Evolutionary conservation across 768 basidiomycete species (phyloP).

Genomic region (Tylopilus sp.): DNA sequence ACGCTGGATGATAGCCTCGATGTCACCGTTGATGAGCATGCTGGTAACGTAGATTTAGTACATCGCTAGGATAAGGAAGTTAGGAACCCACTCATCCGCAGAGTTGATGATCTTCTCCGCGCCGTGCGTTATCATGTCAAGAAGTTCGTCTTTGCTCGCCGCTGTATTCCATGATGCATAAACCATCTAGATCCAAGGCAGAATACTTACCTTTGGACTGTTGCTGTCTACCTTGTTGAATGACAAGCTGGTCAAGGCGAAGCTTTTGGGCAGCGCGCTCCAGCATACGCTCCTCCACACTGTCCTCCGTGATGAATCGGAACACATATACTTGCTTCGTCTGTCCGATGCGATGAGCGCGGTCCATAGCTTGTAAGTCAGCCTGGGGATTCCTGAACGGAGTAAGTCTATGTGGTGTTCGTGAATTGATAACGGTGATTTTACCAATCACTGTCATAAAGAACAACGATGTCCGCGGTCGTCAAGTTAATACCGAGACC

Average conservation of each 20-base stretch:
- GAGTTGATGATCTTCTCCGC: conserved; percentile 95
- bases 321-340: conserved; percentile 88
- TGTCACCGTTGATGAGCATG: conserved; percentile 79
- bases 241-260: conserved; percentile 91
- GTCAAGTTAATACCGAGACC: conserved; percentile 97
- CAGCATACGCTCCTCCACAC: conserved; percentile 90
- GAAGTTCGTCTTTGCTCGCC: conserved; percentile 90
- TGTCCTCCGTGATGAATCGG: conserved; percentile 81
- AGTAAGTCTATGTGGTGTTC: conserved; percentile 1
- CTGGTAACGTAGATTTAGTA: conserved; percentile 35
- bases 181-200: neutral
- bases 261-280: conserved; percentile 91
- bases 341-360: conserved; percentile 95
- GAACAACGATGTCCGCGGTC: conserved; percentile 88
- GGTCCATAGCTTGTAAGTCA: conserved; percentile 98
- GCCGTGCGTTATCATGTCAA: conserved; percentile 98
- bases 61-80: neutral
- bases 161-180: conserved; percentile 41
- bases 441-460: conserved; percentile 96
- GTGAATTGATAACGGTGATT: conserved; percentile 5
- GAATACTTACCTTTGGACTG: conserved; percentile 63
- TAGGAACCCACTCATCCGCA: conserved; percentile 55
- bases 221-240: conserved; percentile 90
- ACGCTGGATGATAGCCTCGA: conserved; percentile 87
- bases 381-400: conserved; percentile 90